phyloP scores from a whole-genome alignment of 2,329 filamentous ascomycete species.

The Xylariaceae sp. region DNA sequence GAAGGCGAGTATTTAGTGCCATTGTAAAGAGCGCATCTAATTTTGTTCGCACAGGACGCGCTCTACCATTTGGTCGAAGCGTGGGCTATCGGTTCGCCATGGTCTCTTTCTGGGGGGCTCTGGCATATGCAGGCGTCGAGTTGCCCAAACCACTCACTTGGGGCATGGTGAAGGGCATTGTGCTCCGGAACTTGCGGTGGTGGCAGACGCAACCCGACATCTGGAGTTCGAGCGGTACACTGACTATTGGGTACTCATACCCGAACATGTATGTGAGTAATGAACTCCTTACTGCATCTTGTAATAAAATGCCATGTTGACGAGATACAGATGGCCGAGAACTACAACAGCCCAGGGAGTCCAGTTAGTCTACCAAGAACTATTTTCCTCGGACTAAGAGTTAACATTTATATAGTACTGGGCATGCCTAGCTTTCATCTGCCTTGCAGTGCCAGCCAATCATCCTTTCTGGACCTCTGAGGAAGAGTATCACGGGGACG shows the following conservation, averaged over 20 bases:
- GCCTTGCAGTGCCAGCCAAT: conserved; percentile 69
- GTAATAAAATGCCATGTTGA: conserved; percentile 15
- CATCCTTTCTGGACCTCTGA: conserved; percentile 78
- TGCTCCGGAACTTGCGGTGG: conserved; percentile 77
- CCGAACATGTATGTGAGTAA: conserved; percentile 72
- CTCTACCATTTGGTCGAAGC: conserved; percentile 79
- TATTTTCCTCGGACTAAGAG: neutral
- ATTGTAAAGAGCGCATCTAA: conserved; percentile 8
- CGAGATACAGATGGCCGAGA: conserved; percentile 69
- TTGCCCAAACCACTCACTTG: conserved; percentile 75
- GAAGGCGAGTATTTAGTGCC: conserved; percentile 50
- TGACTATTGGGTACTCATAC: conserved; percentile 79
- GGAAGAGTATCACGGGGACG: conserved; percentile 65
- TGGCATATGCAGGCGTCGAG: conserved; percentile 78
- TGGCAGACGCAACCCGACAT: conserved; percentile 79
- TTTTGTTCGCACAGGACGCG: conserved; percentile 53
- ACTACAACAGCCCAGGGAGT: conserved; percentile 80
- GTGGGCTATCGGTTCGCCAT: conserved; percentile 85
- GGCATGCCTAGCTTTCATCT: conserved; percentile 80
- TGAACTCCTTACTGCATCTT: neutral
- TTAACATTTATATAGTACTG: conserved; percentile 65
- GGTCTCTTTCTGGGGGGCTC: conserved; percentile 81
- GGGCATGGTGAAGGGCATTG: conserved; percentile 80
- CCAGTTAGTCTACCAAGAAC: conserved; percentile 49
- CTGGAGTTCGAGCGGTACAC: conserved; percentile 75